phyloP scores from a whole-genome alignment of 305 asterid genomes.

The Rubia balearica region DNA sequence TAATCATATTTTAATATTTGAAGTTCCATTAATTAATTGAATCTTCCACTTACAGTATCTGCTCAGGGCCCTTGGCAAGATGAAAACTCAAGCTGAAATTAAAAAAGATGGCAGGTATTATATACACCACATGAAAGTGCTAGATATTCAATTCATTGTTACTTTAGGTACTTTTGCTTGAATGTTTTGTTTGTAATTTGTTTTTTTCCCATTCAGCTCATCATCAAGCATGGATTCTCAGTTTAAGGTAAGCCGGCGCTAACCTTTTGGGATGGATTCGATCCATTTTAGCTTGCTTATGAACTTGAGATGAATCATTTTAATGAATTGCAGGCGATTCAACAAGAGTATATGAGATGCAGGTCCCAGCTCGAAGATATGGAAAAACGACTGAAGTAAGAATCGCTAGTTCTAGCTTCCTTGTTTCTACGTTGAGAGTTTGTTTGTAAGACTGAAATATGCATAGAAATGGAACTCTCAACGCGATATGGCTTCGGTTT shows the following conservation, averaged over 20 bases:
- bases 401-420: neutral
- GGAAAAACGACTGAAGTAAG: slow-evolving; percentile 59
- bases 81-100: slow-evolving; percentile 53
- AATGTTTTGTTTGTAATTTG: neutral
- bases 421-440: too few species aligned
- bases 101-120: slow-evolving; percentile 45
- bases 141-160: neutral
- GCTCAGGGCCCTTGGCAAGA: slow-evolving; percentile 66
- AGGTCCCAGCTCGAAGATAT: slow-evolving; percentile 56
- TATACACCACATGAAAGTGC: neutral
- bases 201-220: slow-evolving; percentile 37
- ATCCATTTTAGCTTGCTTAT: neutral
- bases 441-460: too few species aligned
- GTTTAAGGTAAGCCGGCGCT: slow-evolving; percentile 41
- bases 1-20: too few species aligned
- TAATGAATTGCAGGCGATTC: slow-evolving; percentile 47
- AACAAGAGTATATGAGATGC: slow-evolving; percentile 54
- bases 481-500: too few species aligned
- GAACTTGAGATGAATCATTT: neutral
- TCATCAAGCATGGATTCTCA: slow-evolving; percentile 55
- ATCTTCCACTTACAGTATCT: slow-evolving; percentile 39
- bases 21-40: neutral
- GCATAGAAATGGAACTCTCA: too few species aligned
- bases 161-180: neutral
- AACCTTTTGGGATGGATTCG: neutral